Percentiles rank a stretch among this genome's conserved stretches.
Conservation (phyloP, 192 early-diverging fungal species). For the Coemansia reversa region DNA sequence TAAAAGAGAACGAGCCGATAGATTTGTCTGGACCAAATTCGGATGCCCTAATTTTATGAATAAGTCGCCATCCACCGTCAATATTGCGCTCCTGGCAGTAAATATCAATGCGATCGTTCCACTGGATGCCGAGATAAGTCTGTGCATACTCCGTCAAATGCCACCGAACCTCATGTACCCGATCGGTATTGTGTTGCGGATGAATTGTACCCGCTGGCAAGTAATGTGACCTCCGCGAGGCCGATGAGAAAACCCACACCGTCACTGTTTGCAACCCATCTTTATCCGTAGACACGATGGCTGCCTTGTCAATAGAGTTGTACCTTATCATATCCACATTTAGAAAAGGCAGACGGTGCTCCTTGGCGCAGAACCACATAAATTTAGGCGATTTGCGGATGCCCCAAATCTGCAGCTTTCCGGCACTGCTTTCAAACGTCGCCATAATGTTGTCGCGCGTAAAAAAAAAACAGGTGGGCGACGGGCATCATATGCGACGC, state of each 20-base stretch:
- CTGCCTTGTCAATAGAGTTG: slow-evolving; percentile 58
- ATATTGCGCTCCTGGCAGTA: slow-evolving; percentile 53
- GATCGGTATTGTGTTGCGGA: slow-evolving; percentile 31
- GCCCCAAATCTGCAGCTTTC: slow-evolving; percentile 50
- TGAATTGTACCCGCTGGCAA: slow-evolving; percentile 53
- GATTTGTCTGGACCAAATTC: slow-evolving; percentile 37
- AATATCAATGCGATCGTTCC: slow-evolving; percentile 47
- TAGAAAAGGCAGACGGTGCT: slow-evolving; percentile 48
- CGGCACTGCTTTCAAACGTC: slow-evolving; percentile 44
- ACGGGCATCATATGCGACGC: slow-evolving; percentile 54
- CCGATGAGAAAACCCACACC: slow-evolving; percentile 55
- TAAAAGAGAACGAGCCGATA: slow-evolving; percentile 55
- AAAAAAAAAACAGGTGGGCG: slow-evolving; percentile 44
- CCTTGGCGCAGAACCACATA: slow-evolving; percentile 52
- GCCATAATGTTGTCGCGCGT: slow-evolving; percentile 52
- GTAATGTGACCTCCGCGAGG: slow-evolving; percentile 53
- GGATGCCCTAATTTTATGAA: slow-evolving; percentile 23
- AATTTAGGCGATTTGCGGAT: slow-evolving; percentile 30
- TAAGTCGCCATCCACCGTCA: slow-evolving; percentile 39
- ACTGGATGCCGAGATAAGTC: slow-evolving; percentile 51
- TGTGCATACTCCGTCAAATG: slow-evolving; percentile 54
- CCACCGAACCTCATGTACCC: slow-evolving; percentile 53
- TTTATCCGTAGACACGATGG: slow-evolving; percentile 42
- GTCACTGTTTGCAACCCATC: slow-evolving; percentile 43
- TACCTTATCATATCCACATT: slow-evolving; percentile 53